Percentiles rank a stretch among this genome's conserved stretches.
Conservation (phyloP, 2,329 filamentous ascomycete species). For the Epichloe coenophiala region DNA sequence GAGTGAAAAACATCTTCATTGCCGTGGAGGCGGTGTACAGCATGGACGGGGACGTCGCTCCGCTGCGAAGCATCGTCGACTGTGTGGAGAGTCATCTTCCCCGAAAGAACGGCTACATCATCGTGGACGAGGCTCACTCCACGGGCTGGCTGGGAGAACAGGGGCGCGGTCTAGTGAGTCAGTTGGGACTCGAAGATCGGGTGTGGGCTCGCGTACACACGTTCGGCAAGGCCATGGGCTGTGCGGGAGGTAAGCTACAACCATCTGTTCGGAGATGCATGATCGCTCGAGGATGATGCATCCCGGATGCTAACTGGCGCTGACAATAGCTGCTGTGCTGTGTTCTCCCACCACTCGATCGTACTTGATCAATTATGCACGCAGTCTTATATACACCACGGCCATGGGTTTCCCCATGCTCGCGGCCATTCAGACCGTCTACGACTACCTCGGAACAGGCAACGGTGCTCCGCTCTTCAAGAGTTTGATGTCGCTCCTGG, state of each 20-base stretch:
- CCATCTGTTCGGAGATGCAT: too few species aligned
- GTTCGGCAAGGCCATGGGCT: conserved; percentile 55
- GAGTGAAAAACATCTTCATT: conserved; percentile 46
- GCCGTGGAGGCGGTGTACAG: conserved; percentile 62
- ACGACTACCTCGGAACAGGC: conserved; percentile 40
- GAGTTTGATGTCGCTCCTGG: conserved; percentile 20
- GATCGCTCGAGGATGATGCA: not conserved
- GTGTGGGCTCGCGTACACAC: conserved; percentile 49
- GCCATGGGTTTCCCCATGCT: conserved; percentile 50
- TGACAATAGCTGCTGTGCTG: conserved; percentile 35
- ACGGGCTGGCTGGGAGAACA: conserved; percentile 43
- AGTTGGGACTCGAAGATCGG: conserved; percentile 38
- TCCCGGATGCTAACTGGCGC: not conserved
- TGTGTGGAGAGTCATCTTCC: conserved; percentile 44
- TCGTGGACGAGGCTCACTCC: conserved; percentile 58
- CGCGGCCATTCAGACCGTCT: conserved; percentile 42
- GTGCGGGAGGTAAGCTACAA: conserved; percentile 49
- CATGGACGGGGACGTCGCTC: conserved; percentile 69
- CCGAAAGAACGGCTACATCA: conserved; percentile 42
- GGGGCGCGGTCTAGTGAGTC: conserved; percentile 45
- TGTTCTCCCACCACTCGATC: conserved; percentile 44
- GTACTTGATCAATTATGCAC: conserved; percentile 63
- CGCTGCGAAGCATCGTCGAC: conserved; percentile 45
- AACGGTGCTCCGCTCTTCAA: conserved; percentile 24
- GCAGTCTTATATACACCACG: conserved; percentile 63